These are phyloP conservation scores for Phytophthora palmivora DNA, from an alignment of 352 stramenopile genomes.

Conservation along the genomic window DNA sequence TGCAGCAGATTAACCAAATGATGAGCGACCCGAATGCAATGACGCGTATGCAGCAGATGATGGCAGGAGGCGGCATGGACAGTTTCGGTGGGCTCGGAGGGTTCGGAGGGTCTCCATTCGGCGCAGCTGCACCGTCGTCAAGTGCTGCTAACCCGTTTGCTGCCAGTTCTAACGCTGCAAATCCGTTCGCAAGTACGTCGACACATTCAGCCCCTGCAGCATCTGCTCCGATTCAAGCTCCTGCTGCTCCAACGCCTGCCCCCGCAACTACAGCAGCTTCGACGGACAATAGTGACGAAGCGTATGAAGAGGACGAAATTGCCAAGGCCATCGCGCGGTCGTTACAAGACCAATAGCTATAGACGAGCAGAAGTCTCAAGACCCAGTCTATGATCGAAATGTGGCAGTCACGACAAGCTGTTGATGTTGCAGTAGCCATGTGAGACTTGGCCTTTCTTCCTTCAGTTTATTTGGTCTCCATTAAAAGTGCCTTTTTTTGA, in stretches of 20 bases:
- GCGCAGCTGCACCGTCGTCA: conserved; percentile 23
- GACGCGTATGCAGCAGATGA: conserved; percentile 78
- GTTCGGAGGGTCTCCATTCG: conserved; percentile 30
- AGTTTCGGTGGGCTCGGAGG: conserved; percentile 28
- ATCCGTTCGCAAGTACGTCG: conserved; percentile 26
- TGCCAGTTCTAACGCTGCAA: conserved; percentile 10
- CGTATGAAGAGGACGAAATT: conserved; percentile 83
- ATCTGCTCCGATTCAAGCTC: conserved; percentile 8
- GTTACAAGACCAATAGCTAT: conserved; percentile 70
- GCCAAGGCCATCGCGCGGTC: conserved; percentile 79
- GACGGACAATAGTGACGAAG: conserved; percentile 27
- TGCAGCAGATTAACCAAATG: conserved; percentile 84
- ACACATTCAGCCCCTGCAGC: conserved; percentile 5
- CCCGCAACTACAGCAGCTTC: conserved; percentile 12
- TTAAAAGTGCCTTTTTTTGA: conserved; percentile 3
- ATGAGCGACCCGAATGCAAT: conserved; percentile 81
- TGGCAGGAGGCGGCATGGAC: conserved; percentile 41
- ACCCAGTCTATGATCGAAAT: not conserved
- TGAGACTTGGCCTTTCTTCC: not conserved
- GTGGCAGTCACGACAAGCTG: conserved; percentile 8
- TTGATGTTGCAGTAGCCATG: conserved; percentile 4
- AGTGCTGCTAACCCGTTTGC: conserved; percentile 56
- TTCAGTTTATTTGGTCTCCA: too few species aligned
- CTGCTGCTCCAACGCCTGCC: conserved; percentile 7
- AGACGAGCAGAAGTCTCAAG: not conserved